Base-by-base conservation (phyloP, 495 filamentous ascomycete species). In the Penicillium silybi region DNA sequence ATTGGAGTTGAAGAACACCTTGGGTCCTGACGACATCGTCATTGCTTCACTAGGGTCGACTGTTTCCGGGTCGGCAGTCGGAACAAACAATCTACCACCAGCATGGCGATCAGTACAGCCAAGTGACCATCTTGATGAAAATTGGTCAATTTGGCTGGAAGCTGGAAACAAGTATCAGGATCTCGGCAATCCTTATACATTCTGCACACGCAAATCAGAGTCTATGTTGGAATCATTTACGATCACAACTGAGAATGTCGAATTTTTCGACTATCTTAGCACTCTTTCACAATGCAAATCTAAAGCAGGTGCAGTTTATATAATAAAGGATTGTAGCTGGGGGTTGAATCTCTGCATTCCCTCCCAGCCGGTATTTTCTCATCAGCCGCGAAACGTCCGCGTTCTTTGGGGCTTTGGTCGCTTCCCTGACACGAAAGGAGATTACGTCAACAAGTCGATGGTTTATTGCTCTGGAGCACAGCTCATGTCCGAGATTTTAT, bases 371-470 rank as follows among this genome's bases (percentile, higher is more conserved):
- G 58, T 70, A 44, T 70, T 72, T 48, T 7, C 52, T 11, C 54
- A 66, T 7, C 69, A 72, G 44, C 56, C 67, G 3, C 10, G 26
- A 18, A 46, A 63, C 34, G 44, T 58, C 3, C 58, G 56, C 27
- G 57, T 70, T 17, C 44, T 72, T 32, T 72, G 67, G 72, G 72
- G 68, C 20, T 72, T 67, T 37, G 67, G 59, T 1, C 58, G 68
- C 3, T 65, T 64, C 18, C 67, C 65, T 0, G 22, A 35, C 13
- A 19, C 41, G 16, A 16, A 37, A 18, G 71, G 70, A 8, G 60
- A 70, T 16, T 70, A 61, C 40, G 60, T 75, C n/a, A 52, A 64
- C 34, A 70, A 72, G 46, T 48, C 62, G 8, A 75, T 75, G 72
- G 8, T 44, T 1, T 20, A 50, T 27, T 73, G 72, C 38, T 58